Evolutionary conservation across 306 rosid genomes (phyloP).

Genomic region (Echinosophora koreensis): DNA sequence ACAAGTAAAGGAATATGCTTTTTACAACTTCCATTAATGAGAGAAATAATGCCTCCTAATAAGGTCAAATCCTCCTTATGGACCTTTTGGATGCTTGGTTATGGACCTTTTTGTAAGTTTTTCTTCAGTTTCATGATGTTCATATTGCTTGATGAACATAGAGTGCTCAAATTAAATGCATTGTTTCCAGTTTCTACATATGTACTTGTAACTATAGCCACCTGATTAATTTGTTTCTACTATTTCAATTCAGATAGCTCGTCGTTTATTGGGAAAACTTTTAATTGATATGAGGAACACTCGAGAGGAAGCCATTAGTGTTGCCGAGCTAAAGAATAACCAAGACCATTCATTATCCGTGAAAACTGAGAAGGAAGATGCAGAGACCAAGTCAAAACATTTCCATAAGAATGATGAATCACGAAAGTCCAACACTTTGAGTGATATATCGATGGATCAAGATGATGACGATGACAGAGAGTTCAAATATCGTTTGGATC

Average conservation of each 20-base stretch:
- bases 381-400: constrained; percentile 61
- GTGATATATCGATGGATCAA: constrained; percentile 74
- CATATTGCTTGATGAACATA: constrained; percentile 35
- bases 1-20: constrained; percentile 30
- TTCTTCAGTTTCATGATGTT: constrained; percentile 36
- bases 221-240: constrained; percentile 39
- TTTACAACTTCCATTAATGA: constrained; percentile 1
- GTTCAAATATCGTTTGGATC: constrained; percentile 97
- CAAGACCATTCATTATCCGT: constrained; percentile 59
- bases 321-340: constrained; percentile 79
- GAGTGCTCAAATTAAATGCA: constrained; percentile 26
- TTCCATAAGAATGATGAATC: constrained; percentile 69
- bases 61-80: constrained; percentile 26
- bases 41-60: constrained; percentile 27
- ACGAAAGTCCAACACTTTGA: constrained; percentile 58
- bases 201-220: constrained; percentile 26
- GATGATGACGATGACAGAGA: constrained; percentile 96
- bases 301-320: constrained; percentile 94
- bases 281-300: constrained; percentile 95
- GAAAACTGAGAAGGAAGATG: constrained; percentile 65
- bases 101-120: constrained; percentile 19
- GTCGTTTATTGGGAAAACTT: constrained; percentile 93
- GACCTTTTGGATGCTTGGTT: constrained; percentile 41
- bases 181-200: constrained; percentile 14
- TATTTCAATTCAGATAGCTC: constrained; percentile 78